Percentiles rank a stretch among this genome's conserved stretches.
These are phyloP conservation scores for Astragalus membranaceus DNA, from an alignment of 306 rosid genomes.

Conservation along the genomic window DNA sequence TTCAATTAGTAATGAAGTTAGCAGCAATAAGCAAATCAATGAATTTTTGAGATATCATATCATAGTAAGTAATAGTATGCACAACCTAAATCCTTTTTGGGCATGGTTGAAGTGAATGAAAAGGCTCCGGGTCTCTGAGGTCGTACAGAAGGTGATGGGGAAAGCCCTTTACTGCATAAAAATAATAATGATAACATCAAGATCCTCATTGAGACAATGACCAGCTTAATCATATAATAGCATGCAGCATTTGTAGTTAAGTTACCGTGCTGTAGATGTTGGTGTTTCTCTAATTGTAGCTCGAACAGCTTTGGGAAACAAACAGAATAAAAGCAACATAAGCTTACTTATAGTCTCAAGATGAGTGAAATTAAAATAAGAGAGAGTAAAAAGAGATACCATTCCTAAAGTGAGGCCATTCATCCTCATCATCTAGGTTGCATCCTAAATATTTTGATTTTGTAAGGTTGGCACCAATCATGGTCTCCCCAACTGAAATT, in stretches of 20 bases:
- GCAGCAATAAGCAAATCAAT: neutral
- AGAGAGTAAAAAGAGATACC: conserved; percentile 38
- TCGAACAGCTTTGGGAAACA: conserved; percentile 60
- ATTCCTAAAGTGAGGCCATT: conserved; percentile 78
- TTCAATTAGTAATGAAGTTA: conserved; percentile 4
- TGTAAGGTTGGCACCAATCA: conserved; percentile 48
- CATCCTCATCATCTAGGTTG: conserved; percentile 81
- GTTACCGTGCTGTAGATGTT: conserved; percentile 55
- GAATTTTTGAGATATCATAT: neutral
- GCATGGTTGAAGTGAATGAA: conserved; percentile 71
- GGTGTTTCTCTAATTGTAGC: conserved; percentile 89
- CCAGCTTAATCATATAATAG: conserved; percentile 1
- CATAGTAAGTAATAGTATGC: neutral
- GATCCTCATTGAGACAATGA: neutral
- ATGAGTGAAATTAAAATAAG: neutral
- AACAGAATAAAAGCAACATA: conserved; percentile 13
- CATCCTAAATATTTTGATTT: conserved; percentile 67
- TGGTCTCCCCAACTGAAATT: conserved; percentile 81
- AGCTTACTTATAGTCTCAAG: conserved; percentile 11
- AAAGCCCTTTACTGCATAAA: conserved; percentile 61
- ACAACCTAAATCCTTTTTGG: conserved; percentile 68
- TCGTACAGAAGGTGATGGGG: conserved; percentile 61
- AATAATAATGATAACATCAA: neutral
- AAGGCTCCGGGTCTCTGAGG: conserved; percentile 54
- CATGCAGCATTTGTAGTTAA: conserved; percentile 16